phyloP scores from a whole-genome alignment of 768 basidiomycete species.

The Fomitopsis serialis region DNA sequence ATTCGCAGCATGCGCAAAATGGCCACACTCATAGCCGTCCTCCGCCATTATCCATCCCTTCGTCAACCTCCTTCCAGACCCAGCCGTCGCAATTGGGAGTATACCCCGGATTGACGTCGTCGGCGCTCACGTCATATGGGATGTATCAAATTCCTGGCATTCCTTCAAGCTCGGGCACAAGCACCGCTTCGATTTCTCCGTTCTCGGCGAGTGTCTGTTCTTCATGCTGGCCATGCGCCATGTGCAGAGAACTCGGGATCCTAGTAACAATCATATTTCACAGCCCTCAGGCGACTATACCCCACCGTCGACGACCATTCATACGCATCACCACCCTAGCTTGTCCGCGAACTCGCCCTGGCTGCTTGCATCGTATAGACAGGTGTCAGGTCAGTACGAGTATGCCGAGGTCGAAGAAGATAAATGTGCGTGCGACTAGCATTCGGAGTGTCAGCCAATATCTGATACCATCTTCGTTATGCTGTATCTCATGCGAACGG shows the following conservation, averaged over 20 bases:
- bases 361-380: constrained; percentile 14
- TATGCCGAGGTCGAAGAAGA: constrained; percentile 70
- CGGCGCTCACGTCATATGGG: constrained; percentile 48
- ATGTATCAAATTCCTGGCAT: constrained; percentile 68
- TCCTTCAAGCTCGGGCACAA: constrained; percentile 52
- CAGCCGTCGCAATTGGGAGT: constrained; percentile 9
- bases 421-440: constrained; percentile 36
- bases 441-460: neutral
- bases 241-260: constrained; percentile 41
- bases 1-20: constrained; percentile 10
- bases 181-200: constrained; percentile 71
- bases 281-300: constrained; percentile 52
- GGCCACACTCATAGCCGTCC: constrained; percentile 25
- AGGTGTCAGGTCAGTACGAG: constrained; percentile 26
- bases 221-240: constrained; percentile 26
- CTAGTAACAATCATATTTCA: constrained; percentile 46
- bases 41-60: constrained; percentile 18
- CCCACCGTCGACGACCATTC: constrained; percentile 29
- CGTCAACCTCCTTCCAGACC: constrained; percentile 10
- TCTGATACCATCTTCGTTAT: neutral
- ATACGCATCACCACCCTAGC: constrained; percentile 3
- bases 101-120: constrained; percentile 24
- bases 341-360: constrained; percentile 8
- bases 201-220: constrained; percentile 78
- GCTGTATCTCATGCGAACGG: constrained; percentile 6